Conservation (phyloP, 208 protist genomes). For the Wallacemonas sp. region DNA sequence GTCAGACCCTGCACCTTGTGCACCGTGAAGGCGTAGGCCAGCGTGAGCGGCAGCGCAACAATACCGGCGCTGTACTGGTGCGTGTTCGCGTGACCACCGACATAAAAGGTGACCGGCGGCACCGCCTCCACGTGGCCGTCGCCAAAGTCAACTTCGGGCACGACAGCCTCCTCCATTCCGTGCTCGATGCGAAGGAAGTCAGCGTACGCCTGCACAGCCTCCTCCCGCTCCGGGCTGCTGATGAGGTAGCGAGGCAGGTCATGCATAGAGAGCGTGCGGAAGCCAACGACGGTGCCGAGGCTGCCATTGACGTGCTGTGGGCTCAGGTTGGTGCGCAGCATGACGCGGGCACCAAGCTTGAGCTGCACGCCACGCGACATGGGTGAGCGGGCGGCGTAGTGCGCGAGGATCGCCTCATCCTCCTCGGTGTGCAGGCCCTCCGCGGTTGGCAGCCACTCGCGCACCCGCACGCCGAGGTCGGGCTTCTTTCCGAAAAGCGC, state of each 20-base stretch:
- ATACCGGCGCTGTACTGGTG: constrained; percentile 69
- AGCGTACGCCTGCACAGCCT: constrained; percentile 48
- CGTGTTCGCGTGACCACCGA: constrained; percentile 76
- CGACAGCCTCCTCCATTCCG: constrained; percentile 46
- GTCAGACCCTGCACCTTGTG: constrained; percentile 92
- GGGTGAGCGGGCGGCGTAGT: constrained; percentile 61
- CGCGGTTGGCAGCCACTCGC: constrained; percentile 53
- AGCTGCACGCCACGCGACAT: constrained; percentile 49
- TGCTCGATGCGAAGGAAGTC: constrained; percentile 75
- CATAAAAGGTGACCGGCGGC: constrained; percentile 58
- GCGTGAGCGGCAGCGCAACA: constrained; percentile 71
- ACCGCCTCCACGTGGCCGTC: constrained; percentile 51
- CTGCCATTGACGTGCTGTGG: constrained; percentile 83
- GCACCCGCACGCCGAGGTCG: constrained; percentile 43
- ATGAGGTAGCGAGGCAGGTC: constrained; percentile 50
- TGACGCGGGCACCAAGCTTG: constrained; percentile 80
- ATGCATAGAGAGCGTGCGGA: constrained; percentile 43
- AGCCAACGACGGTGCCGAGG: constrained; percentile 83
- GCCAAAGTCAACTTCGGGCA: constrained; percentile 81
- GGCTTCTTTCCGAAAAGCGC: constrained; percentile 20
- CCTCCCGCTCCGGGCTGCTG: constrained; percentile 31
- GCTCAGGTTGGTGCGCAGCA: constrained; percentile 81
- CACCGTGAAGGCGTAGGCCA: constrained; percentile 92
- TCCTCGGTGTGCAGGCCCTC: constrained; percentile 80
- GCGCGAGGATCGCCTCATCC: constrained; percentile 66